phyloP scores from a whole-genome alignment of 164 flowering plant species.

The Liquidambar formosana region DNA sequence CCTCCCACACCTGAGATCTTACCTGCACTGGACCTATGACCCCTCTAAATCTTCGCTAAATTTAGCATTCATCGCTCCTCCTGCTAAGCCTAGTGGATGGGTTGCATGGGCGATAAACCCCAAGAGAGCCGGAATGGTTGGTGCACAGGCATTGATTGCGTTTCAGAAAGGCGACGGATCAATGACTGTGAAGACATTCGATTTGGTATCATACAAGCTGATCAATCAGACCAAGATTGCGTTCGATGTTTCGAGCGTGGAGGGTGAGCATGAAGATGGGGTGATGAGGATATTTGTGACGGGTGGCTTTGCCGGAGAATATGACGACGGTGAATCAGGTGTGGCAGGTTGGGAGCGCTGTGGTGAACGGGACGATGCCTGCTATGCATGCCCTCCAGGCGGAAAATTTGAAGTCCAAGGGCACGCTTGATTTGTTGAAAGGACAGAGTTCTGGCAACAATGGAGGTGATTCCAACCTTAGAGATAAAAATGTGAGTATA shows the following conservation, averaged over 20 bases:
- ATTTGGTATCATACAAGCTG: slow-evolving; percentile 19
- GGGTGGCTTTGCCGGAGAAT: slow-evolving; percentile 22
- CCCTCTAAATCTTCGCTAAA: slow-evolving; percentile 30
- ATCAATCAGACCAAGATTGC: slow-evolving; percentile 21
- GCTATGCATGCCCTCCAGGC: slow-evolving; percentile 4
- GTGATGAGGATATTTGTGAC: slow-evolving; percentile 23
- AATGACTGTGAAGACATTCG: slow-evolving; percentile 29
- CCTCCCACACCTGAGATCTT: slow-evolving; percentile 25
- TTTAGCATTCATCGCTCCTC: slow-evolving; percentile 28
- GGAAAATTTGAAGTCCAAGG: slow-evolving; percentile 15
- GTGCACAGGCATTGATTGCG: slow-evolving; percentile 33
- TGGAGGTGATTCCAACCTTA: not conserved
- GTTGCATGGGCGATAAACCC: slow-evolving; percentile 47
- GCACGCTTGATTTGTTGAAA: slow-evolving; percentile 10
- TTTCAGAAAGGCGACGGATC: slow-evolving; percentile 8
- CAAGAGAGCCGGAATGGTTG: slow-evolving; percentile 26
- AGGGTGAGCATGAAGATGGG: slow-evolving; percentile 21
- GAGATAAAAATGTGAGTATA: not conserved
- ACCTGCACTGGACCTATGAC: slow-evolving; percentile 37
- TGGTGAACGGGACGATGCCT: slow-evolving; percentile 4
- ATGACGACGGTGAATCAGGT: slow-evolving; percentile 30
- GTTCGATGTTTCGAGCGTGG: slow-evolving; percentile 25
- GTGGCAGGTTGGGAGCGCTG: slow-evolving; percentile 38
- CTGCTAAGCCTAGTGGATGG: slow-evolving; percentile 34
- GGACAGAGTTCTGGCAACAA: not conserved